A percentile compares a stretch with the other conserved stretches of the same genome.
Conservation (phyloP, 2,329 filamentous ascomycete genomes). For the Ilyonectria mors-panacis region DNA sequence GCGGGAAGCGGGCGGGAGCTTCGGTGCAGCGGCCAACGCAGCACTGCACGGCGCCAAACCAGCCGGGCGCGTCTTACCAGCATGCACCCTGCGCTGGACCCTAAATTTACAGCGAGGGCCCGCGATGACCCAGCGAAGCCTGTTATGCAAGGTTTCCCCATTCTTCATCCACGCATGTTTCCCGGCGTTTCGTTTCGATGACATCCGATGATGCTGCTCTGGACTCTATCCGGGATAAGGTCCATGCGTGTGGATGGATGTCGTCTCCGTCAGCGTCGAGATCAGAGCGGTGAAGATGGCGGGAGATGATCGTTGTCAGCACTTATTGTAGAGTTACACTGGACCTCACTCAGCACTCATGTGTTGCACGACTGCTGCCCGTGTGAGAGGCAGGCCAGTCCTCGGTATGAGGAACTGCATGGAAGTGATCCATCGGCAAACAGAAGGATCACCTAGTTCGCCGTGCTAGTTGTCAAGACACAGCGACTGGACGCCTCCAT, state of each 20-base stretch:
- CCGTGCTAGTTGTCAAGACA: background rate
- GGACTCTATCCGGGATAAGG: background rate
- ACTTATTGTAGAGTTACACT: background rate
- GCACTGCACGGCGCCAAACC: background rate
- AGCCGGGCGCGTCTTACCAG: background rate
- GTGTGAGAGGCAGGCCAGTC: background rate
- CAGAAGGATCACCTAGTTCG: background rate
- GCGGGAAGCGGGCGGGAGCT: background rate
- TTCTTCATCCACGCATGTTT: background rate
- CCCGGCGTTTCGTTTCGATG: background rate
- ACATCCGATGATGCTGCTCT: background rate
- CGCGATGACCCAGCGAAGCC: background rate
- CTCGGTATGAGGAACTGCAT: background rate
- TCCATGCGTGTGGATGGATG: background rate
- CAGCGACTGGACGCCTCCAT: background rate
- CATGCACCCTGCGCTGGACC: background rate
- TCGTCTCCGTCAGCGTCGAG: constrained; percentile 3
- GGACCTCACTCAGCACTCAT: background rate
- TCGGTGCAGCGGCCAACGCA: background rate
- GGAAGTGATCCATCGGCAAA: background rate
- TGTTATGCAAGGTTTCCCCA: background rate
- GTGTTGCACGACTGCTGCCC: background rate
- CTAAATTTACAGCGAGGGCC: no score
- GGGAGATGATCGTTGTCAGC: background rate
- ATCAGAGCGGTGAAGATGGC: constrained; percentile 13